Evolutionary conservation across 495 filamentous ascomycete species (phyloP).

Genomic region (Pyrenopolyporus hunteri): DNA sequence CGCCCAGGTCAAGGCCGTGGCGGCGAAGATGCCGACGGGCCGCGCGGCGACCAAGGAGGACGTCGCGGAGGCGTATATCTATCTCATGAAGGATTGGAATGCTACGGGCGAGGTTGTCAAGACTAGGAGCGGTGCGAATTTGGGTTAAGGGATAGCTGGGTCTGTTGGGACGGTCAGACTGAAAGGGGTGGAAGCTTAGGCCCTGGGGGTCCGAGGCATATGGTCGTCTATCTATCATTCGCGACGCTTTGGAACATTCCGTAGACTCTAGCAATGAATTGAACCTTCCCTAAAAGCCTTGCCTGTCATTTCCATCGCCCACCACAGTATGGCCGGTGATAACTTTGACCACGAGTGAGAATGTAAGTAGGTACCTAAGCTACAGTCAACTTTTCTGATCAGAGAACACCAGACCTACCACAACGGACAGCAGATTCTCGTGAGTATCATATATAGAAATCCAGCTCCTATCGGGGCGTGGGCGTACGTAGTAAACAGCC

Average conservation of each 20-base stretch:
- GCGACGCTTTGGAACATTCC: no score
- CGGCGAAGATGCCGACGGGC: conserved; percentile 45
- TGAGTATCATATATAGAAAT: no score
- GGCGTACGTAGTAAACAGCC: no score
- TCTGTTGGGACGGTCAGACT: background rate
- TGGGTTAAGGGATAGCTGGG: conserved; percentile 20
- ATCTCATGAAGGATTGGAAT: conserved; percentile 63
- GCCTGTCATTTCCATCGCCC: background rate
- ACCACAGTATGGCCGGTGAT: no score
- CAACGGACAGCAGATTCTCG: no score
- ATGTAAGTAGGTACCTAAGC: no score
- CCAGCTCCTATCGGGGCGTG: no score
- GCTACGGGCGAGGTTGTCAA: conserved; percentile 39
- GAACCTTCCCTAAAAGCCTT: background rate
- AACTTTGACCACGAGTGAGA: no score
- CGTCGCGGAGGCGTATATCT: conserved; percentile 69
- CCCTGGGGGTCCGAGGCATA: background rate
- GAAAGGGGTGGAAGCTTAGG: no score
- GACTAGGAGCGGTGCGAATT: conserved; percentile 32
- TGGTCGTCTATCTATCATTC: no score
- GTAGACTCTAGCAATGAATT: background rate
- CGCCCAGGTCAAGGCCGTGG: conserved; percentile 34
- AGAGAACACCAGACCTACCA: no score
- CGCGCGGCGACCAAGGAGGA: conserved; percentile 59
- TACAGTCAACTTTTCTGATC: no score